Conservation (phyloP, 202 grass and related monocot species). For the Zizania palustris region DNA sequence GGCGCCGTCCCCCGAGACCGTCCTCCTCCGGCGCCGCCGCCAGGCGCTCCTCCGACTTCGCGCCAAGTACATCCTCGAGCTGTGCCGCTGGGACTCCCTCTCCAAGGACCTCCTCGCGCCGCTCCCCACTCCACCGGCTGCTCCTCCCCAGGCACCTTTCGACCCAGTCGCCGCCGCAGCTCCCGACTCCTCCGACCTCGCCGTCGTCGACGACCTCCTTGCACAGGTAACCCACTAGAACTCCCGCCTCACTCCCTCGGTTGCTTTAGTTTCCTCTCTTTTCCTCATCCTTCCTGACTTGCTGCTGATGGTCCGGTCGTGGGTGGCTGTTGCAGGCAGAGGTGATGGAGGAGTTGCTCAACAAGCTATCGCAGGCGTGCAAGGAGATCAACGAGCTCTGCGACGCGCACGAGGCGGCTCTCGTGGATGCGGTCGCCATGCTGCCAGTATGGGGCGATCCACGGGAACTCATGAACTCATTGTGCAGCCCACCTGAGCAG, state of each 20-base stretch:
- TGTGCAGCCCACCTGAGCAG: background rate
- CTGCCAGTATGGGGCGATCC: slow-evolving; percentile 51
- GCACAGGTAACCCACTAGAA: slow-evolving; percentile 32
- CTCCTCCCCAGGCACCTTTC: slow-evolving; percentile 3
- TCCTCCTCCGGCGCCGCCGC: slow-evolving; percentile 43
- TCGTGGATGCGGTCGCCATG: slow-evolving; percentile 30
- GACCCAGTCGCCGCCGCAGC: background rate
- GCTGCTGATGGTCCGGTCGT: background rate
- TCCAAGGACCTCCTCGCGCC: slow-evolving; percentile 12
- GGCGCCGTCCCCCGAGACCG: slow-evolving; percentile 26
- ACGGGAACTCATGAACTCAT: slow-evolving; percentile 16
- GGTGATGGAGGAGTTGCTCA: slow-evolving; percentile 20
- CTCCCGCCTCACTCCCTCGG: background rate
- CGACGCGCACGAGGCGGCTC: slow-evolving; percentile 34
- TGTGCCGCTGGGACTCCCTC: slow-evolving; percentile 63
- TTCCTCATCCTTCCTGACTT: background rate
- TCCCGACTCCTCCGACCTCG: background rate
- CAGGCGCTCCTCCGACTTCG: slow-evolving; percentile 45
- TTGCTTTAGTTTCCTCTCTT: no score
- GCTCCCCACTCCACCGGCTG: slow-evolving; percentile 3
- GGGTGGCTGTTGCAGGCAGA: slow-evolving; percentile 44
- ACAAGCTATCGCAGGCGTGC: slow-evolving; percentile 15
- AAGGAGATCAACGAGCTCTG: slow-evolving; percentile 35
- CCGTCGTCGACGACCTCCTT: slow-evolving; percentile 43
- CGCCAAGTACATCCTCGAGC: slow-evolving; percentile 53